Evolutionary conservation across 1,284 basidiomycete genomes (phyloP).

Genomic region (Peniophora sp.): DNA sequence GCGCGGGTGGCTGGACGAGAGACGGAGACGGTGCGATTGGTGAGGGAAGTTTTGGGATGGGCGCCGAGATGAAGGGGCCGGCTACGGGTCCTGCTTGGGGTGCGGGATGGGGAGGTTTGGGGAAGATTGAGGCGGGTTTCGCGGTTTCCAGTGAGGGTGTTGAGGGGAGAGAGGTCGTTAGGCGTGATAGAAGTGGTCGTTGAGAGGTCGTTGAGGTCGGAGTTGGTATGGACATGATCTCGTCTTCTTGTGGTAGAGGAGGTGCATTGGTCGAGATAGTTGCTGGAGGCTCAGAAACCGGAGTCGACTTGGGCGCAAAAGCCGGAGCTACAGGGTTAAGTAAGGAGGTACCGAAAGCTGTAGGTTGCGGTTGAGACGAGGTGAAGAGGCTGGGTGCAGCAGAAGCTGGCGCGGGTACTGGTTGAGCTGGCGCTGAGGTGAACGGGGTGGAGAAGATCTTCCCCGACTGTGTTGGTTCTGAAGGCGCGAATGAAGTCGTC

Average conservation of each 20-base stretch:
- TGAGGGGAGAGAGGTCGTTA: slow-evolving; percentile 1
- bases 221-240: background rate
- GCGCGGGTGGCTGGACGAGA: slow-evolving; percentile 19
- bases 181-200: background rate
- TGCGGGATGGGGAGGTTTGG: slow-evolving; percentile 15
- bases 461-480: no score
- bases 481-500: no score
- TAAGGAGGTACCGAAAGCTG: background rate
- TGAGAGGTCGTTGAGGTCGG: background rate
- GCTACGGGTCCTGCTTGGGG: background rate
- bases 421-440: no score
- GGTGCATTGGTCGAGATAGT: background rate
- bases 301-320: background rate
- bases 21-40: background rate
- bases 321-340: background rate
- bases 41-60: background rate
- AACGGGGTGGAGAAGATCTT: no score
- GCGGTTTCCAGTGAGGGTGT: background rate
- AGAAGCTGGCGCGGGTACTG: no score
- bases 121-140: slow-evolving; percentile 7
- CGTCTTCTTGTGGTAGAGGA: background rate
- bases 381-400: background rate
- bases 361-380: background rate
- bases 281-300: background rate
- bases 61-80: background rate